phyloP scores from a whole-genome alignment of 2,329 filamentous ascomycete species.

The Curvularia sp. region DNA sequence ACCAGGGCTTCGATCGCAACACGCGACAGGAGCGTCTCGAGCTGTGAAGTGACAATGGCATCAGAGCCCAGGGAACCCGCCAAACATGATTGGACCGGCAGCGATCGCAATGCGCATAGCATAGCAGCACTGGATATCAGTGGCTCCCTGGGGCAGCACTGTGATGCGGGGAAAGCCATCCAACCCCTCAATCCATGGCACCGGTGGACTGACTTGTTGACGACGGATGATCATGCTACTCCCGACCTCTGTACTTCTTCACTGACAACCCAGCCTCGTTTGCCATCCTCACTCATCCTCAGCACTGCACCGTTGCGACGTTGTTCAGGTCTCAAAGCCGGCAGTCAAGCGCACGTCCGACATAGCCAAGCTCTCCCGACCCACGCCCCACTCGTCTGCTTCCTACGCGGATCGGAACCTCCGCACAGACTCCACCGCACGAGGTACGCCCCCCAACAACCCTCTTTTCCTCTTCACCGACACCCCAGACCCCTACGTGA shows the following conservation, averaged over 20 bases:
- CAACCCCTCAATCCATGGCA: constrained; percentile 35
- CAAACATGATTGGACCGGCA: constrained; percentile 26
- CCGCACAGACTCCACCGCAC: constrained; percentile 17
- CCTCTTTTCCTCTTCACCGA: constrained; percentile 17
- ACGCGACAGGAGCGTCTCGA: constrained; percentile 15
- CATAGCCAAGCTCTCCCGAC: constrained; percentile 17
- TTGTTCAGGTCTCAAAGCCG: constrained; percentile 10
- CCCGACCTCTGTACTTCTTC: constrained; percentile 14
- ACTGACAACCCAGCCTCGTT: constrained; percentile 19
- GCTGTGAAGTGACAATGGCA: constrained; percentile 14
- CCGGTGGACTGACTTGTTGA: constrained; percentile 24
- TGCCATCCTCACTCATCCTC: not conserved
- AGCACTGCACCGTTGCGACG: constrained; percentile 6
- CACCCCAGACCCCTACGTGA: constrained; percentile 3
- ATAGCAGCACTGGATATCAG: constrained; percentile 21
- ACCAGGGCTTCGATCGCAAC: constrained; percentile 5
- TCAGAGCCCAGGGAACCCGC: constrained; percentile 17
- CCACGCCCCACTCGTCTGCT: constrained; percentile 19
- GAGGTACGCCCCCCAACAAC: constrained; percentile 19
- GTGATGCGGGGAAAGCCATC: constrained; percentile 34
- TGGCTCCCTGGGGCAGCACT: constrained; percentile 29
- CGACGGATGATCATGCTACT: constrained; percentile 10
- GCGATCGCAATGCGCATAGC: constrained; percentile 16
- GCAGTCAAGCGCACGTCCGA: constrained; percentile 7
- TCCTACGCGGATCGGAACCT: constrained; percentile 16